Evolutionary conservation across 169 alveolate genomes (phyloP).

Genomic region (Amoebophrya sp.): DNA sequence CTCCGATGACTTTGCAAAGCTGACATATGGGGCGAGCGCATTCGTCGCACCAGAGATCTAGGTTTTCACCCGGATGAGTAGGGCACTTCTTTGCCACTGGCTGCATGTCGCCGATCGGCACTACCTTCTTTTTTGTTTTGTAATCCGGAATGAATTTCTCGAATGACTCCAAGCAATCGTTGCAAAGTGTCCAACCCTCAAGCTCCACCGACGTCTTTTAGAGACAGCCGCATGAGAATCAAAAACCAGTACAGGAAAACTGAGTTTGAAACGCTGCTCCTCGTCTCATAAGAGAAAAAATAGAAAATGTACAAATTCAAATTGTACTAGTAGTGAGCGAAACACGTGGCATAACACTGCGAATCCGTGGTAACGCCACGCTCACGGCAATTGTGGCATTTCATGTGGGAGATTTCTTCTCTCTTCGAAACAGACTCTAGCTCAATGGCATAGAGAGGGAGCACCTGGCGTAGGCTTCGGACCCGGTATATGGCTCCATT

Average conservation of each 20-base stretch:
- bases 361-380: too few relatives aligned
- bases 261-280: too few relatives aligned
- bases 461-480: too few relatives aligned
- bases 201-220: background rate
- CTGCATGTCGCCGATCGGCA: background rate
- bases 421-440: background rate
- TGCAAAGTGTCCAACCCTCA: background rate
- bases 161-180: background rate
- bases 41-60: background rate
- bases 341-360: too few relatives aligned
- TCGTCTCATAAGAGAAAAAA: too few relatives aligned
- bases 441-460: background rate
- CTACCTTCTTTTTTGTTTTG: background rate
- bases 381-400: background rate
- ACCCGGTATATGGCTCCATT: too few relatives aligned
- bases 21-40: background rate
- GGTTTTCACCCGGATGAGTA: background rate
- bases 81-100: background rate
- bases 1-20: background rate
- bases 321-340: too few relatives aligned
- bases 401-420: background rate
- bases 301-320: too few relatives aligned
- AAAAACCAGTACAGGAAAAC: too few relatives aligned
- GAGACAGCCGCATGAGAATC: too few relatives aligned
- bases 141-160: background rate